A percentile compares a stretch with the other conserved stretches of the same genome.
Conservation (phyloP, 1,139 yeast genomes). For the Pichia sp. region DNA sequence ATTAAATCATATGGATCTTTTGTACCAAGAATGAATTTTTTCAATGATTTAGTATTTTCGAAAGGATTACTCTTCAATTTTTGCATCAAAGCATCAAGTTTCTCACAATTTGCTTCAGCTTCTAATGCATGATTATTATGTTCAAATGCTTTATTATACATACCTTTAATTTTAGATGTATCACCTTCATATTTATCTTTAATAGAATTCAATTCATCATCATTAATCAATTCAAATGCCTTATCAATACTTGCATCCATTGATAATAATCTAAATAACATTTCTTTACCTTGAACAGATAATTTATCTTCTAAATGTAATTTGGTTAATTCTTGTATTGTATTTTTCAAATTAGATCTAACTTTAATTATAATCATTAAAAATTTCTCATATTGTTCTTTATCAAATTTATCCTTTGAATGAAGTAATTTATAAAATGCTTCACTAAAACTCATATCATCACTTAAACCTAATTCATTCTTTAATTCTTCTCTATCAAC, state of each 20-base stretch:
- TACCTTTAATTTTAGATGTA: neutral
- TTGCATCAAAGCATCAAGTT: conserved; percentile 2
- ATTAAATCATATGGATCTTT: conserved; percentile 49
- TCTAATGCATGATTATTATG: conserved; percentile 15
- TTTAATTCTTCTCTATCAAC: conserved; percentile 6
- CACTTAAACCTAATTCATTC: conserved; percentile 17
- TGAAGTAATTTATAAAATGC: conserved; percentile 27
- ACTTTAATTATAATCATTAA: conserved; percentile 38
- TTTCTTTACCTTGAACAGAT: conserved; percentile 61
- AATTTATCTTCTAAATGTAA: conserved; percentile 48
- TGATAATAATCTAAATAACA: conserved; percentile 55
- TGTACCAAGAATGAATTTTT: conserved; percentile 41
- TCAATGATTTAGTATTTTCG: conserved; percentile 45
- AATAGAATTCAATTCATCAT: conserved; percentile 3
- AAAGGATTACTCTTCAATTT: conserved; percentile 4
- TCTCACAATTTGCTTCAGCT: conserved; percentile 25
- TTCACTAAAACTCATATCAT: conserved; percentile 31
- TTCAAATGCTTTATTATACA: neutral
- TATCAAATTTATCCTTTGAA: conserved; percentile 18
- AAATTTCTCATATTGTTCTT: conserved; percentile 34
- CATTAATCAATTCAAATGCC: conserved; percentile 40
- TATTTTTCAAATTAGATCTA: conserved; percentile 41
- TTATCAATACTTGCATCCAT: conserved; percentile 59
- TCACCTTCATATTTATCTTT: neutral
- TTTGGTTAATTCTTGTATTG: conserved; percentile 51